These are phyloP conservation scores for Russula emetica DNA, from an alignment of 768 basidiomycete genomes.

Conservation along the genomic window DNA sequence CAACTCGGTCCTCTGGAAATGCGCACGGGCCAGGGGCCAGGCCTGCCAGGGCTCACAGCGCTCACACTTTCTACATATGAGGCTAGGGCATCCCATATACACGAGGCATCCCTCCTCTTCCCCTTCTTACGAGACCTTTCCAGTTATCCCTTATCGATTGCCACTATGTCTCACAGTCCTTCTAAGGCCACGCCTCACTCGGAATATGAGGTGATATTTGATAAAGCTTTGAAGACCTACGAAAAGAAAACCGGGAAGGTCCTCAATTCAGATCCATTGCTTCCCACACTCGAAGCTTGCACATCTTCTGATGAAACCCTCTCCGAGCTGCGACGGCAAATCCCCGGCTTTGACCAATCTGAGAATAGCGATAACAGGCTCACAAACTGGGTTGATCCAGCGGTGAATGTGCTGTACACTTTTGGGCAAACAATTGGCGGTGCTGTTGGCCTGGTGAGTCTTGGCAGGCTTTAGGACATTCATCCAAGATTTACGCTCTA, in stretches of 20 bases:
- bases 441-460: background rate
- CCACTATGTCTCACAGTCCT: no score
- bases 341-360: background rate
- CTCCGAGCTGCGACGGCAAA: background rate
- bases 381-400: constrained; percentile 3
- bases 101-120: background rate
- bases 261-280: background rate
- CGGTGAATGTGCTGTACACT: background rate
- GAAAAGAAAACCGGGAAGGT: background rate
- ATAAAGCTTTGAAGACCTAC: background rate
- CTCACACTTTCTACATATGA: no score
- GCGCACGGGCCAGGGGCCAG: no score
- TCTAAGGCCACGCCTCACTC: background rate
- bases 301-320: background rate
- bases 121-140: background rate
- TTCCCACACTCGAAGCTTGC: background rate
- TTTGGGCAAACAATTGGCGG: background rate
- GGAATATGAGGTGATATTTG: background rate
- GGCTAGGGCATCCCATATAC: no score
- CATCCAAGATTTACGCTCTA: background rate
- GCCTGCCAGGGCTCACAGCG: no score
- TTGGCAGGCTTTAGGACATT: background rate
- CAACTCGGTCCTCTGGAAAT: no score
- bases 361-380: background rate
- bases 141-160: no score